A percentile compares a stretch with the other conserved stretches of the same genome.
These are phyloP conservation scores for Xylaria sp. DNA, from an alignment of 2,329 filamentous ascomycete genomes.

Conservation along the genomic window DNA sequence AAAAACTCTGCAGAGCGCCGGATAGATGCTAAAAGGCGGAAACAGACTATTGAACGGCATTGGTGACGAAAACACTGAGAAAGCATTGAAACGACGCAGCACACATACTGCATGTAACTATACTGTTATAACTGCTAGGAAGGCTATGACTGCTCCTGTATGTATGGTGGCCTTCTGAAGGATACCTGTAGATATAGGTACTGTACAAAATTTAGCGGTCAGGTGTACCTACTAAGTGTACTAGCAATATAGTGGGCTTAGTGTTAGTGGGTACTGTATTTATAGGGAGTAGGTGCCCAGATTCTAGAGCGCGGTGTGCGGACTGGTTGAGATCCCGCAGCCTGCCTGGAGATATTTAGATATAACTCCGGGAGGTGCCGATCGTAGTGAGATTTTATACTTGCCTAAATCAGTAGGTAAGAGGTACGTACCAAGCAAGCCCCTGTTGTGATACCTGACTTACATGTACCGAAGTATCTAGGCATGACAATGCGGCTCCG, in stretches of 20 bases:
- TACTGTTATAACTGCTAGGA: too few species aligned
- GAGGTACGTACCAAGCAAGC: neutral
- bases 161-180: too few species aligned
- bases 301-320: neutral
- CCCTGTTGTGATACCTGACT: neutral
- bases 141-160: too few species aligned
- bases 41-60: neutral
- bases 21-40: neutral
- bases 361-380: neutral
- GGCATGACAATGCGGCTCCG: too few species aligned
- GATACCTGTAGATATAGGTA: neutral
- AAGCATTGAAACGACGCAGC: too few species aligned
- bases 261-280: neutral
- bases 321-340: neutral
- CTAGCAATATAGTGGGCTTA: neutral
- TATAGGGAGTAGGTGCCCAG: neutral
- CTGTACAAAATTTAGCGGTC: too few species aligned
- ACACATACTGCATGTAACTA: too few species aligned
- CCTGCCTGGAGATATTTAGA: neutral
- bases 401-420: too few species aligned
- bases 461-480: neutral
- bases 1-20: neutral
- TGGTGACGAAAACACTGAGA: too few species aligned
- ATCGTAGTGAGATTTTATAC: too few species aligned
- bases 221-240: neutral